phyloP scores from a whole-genome alignment of 129 eudicot species.

The Centella asiatica region DNA sequence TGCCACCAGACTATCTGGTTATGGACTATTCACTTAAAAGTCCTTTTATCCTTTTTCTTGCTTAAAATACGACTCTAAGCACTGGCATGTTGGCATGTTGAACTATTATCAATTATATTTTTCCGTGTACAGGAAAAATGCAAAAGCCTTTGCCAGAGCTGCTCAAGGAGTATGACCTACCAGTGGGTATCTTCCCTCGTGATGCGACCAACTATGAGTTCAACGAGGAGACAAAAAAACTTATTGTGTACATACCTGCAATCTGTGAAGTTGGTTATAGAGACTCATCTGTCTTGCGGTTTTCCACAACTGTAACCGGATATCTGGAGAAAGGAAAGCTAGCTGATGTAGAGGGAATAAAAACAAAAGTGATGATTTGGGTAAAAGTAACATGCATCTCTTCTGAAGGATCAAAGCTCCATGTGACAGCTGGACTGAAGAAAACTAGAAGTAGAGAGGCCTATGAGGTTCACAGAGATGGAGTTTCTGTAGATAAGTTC shows the following conservation, averaged over 20 bases:
- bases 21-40: no score
- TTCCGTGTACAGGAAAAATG: conserved; percentile 19
- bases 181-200: conserved; percentile 38
- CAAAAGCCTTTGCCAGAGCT: conserved; percentile 40
- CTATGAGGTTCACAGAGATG: conserved; percentile 40
- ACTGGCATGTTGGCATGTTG: neutral
- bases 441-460: conserved; percentile 32
- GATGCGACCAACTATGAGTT: conserved; percentile 37
- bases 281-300: conserved; percentile 43
- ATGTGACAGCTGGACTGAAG: conserved; percentile 39
- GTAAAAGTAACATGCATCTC: conserved; percentile 33
- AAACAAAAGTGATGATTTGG: conserved; percentile 47
- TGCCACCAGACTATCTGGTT: neutral
- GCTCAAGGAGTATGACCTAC: conserved; percentile 34
- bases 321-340: conserved; percentile 46
- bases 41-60: neutral
- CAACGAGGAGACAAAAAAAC: conserved; percentile 33
- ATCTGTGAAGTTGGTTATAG: conserved; percentile 40
- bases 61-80: neutral
- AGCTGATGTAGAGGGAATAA: conserved; percentile 42
- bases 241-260: conserved; percentile 26
- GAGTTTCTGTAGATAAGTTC: conserved; percentile 38
- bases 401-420: conserved; percentile 34
- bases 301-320: conserved; percentile 28
- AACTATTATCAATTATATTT: neutral